Base-by-base conservation (phyloP, 768 basidiomycete species). In the Lactifluus subvellereus region DNA sequence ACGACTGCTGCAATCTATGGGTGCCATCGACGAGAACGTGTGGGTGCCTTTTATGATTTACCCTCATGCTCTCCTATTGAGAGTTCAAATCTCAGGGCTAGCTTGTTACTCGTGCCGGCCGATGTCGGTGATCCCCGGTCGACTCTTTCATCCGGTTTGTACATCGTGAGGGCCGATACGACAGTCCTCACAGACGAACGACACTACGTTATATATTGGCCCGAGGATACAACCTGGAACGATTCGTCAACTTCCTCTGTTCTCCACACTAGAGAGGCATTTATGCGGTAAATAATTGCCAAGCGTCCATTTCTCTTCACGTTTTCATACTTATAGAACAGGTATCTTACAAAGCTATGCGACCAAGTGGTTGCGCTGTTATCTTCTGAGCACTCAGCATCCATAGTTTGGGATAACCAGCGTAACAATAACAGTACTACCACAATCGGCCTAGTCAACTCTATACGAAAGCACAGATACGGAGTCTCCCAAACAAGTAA, bases 191-290 rank as follows among this genome's bases (percentile, higher is more conserved):
- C 13, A 1, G 8, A 27, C 47, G 55, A 66, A 7, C 69, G 73
- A 27, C 55, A 81, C 5, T 72, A 27, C 27, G 27, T 27, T 27
- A 27, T 27, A 27, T 27, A 27, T 27, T 27, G 27, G 27, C 27
- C 27, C 2, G 27, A 27, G 27, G 27, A 27, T 27, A 27, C 27
- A 27, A 27, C 27, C 27, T 27, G 27, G 27, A 27, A 27, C 27
- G 27, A 27, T 27, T 27, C 27, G 27, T 27, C 27, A 27, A 27
- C 27, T 27, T 27, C 77, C 0, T 72, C 81, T 4, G 76, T 81
- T 50, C 67, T 75, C 27, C 77, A 79, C 6, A 86, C 84, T 70
- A 77, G 85, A 4, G 74, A 80, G 3, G 83, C 84, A 0, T 86
- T 86, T 65, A 85, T 86, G 82, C 73, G 84, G 85, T 82, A 70